These are phyloP conservation scores for Tardiomyces depauwii DNA, from an alignment of 1,139 yeast genomes.

Conservation along the genomic window DNA sequence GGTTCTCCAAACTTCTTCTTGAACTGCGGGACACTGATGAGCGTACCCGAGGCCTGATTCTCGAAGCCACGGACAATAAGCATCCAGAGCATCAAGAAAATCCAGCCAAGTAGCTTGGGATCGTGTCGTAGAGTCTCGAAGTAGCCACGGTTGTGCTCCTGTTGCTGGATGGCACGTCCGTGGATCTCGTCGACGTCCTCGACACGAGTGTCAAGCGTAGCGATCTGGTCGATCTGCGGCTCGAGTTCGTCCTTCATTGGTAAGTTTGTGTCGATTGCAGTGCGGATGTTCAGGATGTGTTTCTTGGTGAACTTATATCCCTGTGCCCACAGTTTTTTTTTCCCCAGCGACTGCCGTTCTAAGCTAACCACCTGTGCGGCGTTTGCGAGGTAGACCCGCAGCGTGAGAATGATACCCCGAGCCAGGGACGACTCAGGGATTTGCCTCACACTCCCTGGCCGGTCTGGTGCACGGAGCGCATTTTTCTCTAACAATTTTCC, in stretches of 20 bases:
- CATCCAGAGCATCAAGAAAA: conserved; percentile 6
- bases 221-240: neutral
- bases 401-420: too few relatives aligned
- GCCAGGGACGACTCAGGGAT: too few relatives aligned
- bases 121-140: conserved; percentile 3
- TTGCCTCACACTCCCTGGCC: too few relatives aligned
- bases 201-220: neutral
- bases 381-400: too few relatives aligned
- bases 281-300: neutral
- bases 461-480: too few relatives aligned
- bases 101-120: conserved; percentile 6
- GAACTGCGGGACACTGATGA: conserved; percentile 18
- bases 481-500: too few relatives aligned
- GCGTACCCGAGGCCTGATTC: conserved; percentile 18
- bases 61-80: conserved; percentile 12
- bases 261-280: neutral
- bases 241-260: neutral
- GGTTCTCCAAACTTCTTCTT: conserved; percentile 21
- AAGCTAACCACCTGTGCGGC: too few relatives aligned
- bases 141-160: conserved; percentile 5
- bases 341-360: too few relatives aligned
- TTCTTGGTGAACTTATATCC: neutral
- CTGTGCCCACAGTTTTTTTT: neutral
- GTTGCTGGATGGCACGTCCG: conserved; percentile 6
- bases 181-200: conserved; percentile 4